Percentiles rank a stretch among this genome's conserved stretches.
Conservation (phyloP, 139 green algal species). For the Tetraselmis chui region DNA sequence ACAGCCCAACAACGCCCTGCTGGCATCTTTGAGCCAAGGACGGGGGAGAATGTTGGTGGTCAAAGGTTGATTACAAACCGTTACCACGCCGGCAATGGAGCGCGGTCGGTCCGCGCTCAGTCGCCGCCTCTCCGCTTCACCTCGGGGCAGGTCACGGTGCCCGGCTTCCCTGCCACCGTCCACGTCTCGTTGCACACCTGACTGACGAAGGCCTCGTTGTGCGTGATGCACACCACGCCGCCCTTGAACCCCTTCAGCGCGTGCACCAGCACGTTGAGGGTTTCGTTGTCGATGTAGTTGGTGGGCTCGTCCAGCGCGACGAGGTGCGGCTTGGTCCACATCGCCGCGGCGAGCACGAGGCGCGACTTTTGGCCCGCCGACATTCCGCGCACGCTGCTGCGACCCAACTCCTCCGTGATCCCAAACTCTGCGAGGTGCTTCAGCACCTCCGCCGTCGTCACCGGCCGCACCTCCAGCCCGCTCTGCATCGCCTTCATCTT, state of each 20-base stretch:
- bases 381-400: slow-evolving; percentile 23
- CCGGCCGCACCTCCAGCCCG: slow-evolving; percentile 21
- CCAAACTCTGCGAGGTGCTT: slow-evolving; percentile 64
- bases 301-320: slow-evolving; percentile 71
- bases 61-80: no score
- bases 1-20: no score
- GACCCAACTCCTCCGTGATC: slow-evolving; percentile 48
- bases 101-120: no score
- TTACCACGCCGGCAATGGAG: no score
- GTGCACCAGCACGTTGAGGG: slow-evolving; percentile 53
- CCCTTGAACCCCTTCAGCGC: slow-evolving; percentile 57
- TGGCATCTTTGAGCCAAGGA: no score
- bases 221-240: slow-evolving; percentile 61
- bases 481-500: slow-evolving; percentile 18
- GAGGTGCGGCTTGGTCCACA: slow-evolving; percentile 69
- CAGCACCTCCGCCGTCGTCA: slow-evolving; percentile 37
- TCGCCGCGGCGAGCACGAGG: slow-evolving; percentile 61
- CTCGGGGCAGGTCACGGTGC: background rate
- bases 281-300: slow-evolving; percentile 73
- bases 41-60: no score
- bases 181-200: slow-evolving; percentile 26
- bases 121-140: background rate
- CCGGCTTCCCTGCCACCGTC: slow-evolving; percentile 8
- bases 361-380: slow-evolving; percentile 55
- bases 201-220: slow-evolving; percentile 49